Conservation (phyloP, 1,284 basidiomycete genomes). For the Ustilago bromivora region DNA sequence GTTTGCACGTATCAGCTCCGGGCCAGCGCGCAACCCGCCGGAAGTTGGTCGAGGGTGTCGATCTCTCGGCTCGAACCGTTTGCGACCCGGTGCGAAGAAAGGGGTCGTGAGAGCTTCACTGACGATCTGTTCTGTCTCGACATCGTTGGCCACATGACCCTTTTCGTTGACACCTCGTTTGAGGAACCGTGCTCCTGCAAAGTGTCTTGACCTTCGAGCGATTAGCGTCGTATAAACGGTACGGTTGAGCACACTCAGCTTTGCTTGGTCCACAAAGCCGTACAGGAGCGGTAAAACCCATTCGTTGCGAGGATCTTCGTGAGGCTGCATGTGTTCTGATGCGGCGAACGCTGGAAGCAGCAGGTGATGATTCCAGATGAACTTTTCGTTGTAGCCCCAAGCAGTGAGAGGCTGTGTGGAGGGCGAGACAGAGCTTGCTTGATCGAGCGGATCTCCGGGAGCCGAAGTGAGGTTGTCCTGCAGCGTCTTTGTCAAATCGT, state of each 20-base stretch:
- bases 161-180: constrained; percentile 91
- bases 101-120: constrained; percentile 86
- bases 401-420: constrained; percentile 51
- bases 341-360: constrained; percentile 75
- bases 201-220: constrained; percentile 91
- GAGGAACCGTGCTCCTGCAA: constrained; percentile 93
- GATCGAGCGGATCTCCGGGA: constrained; percentile 59
- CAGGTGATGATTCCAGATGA: constrained; percentile 95
- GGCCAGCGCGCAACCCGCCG: constrained; percentile 7
- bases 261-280: constrained; percentile 97
- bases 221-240: constrained; percentile 94
- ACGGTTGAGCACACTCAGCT: constrained; percentile 88
- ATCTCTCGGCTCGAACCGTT: constrained; percentile 24
- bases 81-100: constrained; percentile 61
- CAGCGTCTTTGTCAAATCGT: constrained; percentile 93
- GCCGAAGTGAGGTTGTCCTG: constrained; percentile 86
- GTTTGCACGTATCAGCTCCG: constrained; percentile 29
- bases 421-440: constrained; percentile 60
- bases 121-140: constrained; percentile 98
- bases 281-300: constrained; percentile 95
- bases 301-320: constrained; percentile 71
- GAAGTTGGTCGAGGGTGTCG: constrained; percentile 11
- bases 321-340: constrained; percentile 41
- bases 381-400: constrained; percentile 84
- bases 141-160: constrained; percentile 98